phyloP scores from a whole-genome alignment of 331 rosid species.

The Malus hybrid region DNA sequence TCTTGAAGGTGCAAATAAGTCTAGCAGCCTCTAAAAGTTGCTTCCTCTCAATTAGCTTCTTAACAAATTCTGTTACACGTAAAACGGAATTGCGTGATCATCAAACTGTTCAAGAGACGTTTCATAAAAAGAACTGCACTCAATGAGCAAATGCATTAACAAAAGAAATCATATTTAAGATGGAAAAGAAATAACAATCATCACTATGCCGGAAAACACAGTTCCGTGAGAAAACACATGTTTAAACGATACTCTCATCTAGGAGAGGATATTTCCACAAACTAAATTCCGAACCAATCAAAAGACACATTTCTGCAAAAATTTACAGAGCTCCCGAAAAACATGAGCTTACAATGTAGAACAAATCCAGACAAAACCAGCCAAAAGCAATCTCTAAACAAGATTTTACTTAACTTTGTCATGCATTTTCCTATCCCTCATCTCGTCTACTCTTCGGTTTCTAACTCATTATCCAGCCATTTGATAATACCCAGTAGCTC shows the following conservation, averaged over 20 bases:
- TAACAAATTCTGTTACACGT: constrained; percentile 35
- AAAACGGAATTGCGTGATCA: background rate
- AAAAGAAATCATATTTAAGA: background rate
- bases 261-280: background rate
- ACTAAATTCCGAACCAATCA: background rate
- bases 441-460: background rate
- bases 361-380: background rate
- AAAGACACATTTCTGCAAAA: background rate
- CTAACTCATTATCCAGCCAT: background rate
- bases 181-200: background rate
- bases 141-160: background rate
- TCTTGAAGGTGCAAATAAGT: constrained; percentile 44
- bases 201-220: background rate
- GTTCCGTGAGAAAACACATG: background rate
- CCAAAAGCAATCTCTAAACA: background rate
- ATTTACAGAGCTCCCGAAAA: background rate
- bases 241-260: background rate
- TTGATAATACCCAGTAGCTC: background rate
- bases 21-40: constrained; percentile 40
- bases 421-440: background rate
- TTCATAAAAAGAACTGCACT: background rate
- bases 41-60: constrained; percentile 28
- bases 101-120: constrained; percentile 1
- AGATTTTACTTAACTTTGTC: background rate
- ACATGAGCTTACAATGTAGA: background rate